Evolutionary conservation across 129 eudicot species (phyloP).

Genomic region (Logfia minima): DNA sequence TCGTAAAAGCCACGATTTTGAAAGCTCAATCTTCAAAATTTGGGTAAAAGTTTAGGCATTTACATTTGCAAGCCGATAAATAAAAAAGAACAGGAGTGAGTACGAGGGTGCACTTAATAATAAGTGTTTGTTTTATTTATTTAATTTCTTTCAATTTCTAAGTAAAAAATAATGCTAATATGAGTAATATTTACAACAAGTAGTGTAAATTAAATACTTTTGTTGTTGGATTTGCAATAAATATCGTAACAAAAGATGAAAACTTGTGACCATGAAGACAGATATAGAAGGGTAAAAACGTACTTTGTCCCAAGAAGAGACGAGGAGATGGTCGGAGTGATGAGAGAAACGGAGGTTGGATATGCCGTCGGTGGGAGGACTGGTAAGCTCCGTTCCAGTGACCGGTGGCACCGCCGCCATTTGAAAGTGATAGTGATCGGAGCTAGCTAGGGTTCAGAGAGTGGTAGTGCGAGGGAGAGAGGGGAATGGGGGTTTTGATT

Average conservation of each 20-base stretch:
- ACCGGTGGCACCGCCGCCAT: conserved; percentile 58
- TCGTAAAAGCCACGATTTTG: not conserved
- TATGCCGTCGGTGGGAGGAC: conserved; percentile 78
- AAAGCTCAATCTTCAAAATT: not conserved
- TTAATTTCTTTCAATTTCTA: not conserved
- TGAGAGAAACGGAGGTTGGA: conserved; percentile 81
- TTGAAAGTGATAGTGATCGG: not conserved
- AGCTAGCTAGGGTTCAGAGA: conserved; percentile 9
- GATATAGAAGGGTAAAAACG: conserved; percentile 1
- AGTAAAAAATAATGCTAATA: not conserved
- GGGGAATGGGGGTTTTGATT: not conserved
- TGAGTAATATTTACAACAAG: not conserved
- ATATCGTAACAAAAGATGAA: not conserved
- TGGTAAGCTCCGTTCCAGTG: conserved; percentile 61
- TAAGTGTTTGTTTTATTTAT: not conserved
- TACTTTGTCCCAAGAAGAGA: conserved; percentile 92
- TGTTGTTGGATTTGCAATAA: not conserved
- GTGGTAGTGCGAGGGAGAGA: conserved; percentile 17
- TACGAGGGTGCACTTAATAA: not conserved
- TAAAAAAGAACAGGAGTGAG: not conserved
- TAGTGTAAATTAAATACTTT: not conserved
- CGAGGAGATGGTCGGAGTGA: conserved; percentile 78
- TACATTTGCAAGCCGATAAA: not conserved
- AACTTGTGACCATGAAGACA: not conserved
- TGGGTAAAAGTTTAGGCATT: not conserved